A percentile compares a stretch with the other conserved stretches of the same genome.
Evolutionary conservation across 345 rosid species (phyloP).

Genomic region (Bruguiera parviflora): DNA sequence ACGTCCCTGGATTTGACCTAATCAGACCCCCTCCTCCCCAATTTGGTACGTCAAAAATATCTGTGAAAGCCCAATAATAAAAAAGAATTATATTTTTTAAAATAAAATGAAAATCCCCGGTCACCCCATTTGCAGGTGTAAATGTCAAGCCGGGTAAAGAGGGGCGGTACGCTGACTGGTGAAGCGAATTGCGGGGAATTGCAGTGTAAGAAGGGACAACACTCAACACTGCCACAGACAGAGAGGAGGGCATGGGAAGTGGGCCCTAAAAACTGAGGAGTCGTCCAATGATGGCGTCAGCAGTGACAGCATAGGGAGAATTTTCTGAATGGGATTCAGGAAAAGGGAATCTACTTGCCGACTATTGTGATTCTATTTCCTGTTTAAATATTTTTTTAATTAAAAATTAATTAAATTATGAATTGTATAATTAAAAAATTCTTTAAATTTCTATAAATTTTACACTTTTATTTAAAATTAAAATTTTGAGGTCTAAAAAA

Average conservation of each 20-base stretch:
- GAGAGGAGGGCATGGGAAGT: neutral
- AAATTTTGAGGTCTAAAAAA: too few relatives aligned
- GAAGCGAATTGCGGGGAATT: neutral
- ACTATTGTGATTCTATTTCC: constrained; percentile 42
- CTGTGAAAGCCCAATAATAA: neutral
- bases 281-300: constrained; percentile 15
- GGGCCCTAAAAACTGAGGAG: neutral
- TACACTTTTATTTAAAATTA: too few relatives aligned
- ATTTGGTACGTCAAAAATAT: constrained; percentile 6
- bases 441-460: too few relatives aligned
- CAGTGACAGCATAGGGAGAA: constrained; percentile 5
- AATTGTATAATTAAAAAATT: too few relatives aligned
- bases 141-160: constrained; percentile 9
- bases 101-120: neutral
- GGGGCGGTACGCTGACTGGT: neutral
- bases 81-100: neutral
- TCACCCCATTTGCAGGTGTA: constrained; percentile 15
- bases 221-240: too few relatives aligned
- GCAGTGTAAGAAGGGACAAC: neutral
- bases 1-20: constrained; percentile 42
- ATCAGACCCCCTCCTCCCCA: constrained; percentile 3
- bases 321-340: neutral
- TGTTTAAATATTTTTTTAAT: constrained; percentile 21
- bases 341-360: constrained; percentile 31
- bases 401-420: too few relatives aligned